Base-by-base conservation (phyloP, 2,329 filamentous ascomycete species). In the Teratosphaeria epicoccoides region DNA sequence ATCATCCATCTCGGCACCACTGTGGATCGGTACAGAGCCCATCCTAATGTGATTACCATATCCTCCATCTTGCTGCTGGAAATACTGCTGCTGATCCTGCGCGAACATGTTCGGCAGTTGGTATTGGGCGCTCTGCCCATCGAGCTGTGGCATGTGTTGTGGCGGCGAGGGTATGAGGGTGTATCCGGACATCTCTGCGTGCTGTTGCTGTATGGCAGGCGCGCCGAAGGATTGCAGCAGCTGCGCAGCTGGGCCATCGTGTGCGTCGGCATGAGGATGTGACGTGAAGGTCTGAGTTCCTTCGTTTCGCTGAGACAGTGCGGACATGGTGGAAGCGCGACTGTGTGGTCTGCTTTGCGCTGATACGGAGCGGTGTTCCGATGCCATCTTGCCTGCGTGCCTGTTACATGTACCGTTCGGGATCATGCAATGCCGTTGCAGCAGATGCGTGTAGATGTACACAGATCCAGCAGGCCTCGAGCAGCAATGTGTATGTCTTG, bases 321-420 rank as follows among this genome's bases (percentile, higher is more conserved):
- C 63, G 57, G 63, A 66, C 20, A 63, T 66, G 6, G 64, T 67
- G 2, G 64, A 67, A 25, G 65, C 65, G 56, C 65, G 57, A 22
- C 63, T 65, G 24, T 62, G 59, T 22, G 65, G 65, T 50, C 62
- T 59, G 47, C 60, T 61, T 20, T 57, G 63, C 48, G 58, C 59
- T 33, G 63, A 64, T 52, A 63, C 60, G 40, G 53, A 58, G 50
- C 51, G 47, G 55, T 49, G 47, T 52, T 52, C 40, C 59, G 53
- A 48, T 55, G 58, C 54, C 56, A 46, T 46, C n/a, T 24, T 28
- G 20, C n/a, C 14, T 20, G 33, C 1, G 9, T n/a, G n/a, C n/a
- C n/a, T 6, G 14, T 29, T 11, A 3, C 28, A 11, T 14, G 14
- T 40, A 20, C 33, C 20, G 33, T 40, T 17, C 33, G 33, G 14